Evolutionary conservation across 2,329 filamentous ascomycete species (phyloP), one percentile per base, ranked within the genome.

Genomic region (Myriosclerotinia curreyana): DNA sequence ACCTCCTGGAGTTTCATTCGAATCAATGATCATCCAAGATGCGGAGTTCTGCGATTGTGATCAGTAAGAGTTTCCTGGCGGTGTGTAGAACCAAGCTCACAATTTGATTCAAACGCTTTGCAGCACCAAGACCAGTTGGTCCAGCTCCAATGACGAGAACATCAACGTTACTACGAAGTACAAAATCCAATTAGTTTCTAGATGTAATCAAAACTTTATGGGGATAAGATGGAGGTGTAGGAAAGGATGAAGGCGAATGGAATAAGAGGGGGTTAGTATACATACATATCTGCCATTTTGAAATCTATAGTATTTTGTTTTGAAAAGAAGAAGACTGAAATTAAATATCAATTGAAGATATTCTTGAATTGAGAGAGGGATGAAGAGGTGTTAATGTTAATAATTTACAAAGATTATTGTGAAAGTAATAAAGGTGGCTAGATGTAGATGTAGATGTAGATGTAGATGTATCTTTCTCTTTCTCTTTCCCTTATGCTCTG

Each of bases 111-210:
- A 99, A 86, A 77, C 95, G 91, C 84, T 99, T 99, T 74, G 95
- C 95, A 77, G 95, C 95, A 83, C 95, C 95, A 73, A 98, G 86
- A 80, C 95, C 95, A 75, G 95, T 98, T 74, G 95, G 95, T 76
- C 95, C 95, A 80, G 94, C 94, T 76, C 95, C 95, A 82, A 98
- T 97, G 79, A 99, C 88, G 76, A 99, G 91, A 72, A 99, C 90
- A 80, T 99, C 95, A 77, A 98, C 92, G 75, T 92, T 88, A 78
- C 92, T 78, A 17, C 58, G 61, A 38, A 59, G 12, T 78, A 17
- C 58, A 62, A 38, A 59, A 14, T 20, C 67, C 51, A 67, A 61
- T 55, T 61, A 64, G n/a, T 20, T 49, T 20, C 22, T 58, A 22
- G n/a, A 25, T 48, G n/a, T 6, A 12, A 48, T 17, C n/a, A 25